A percentile compares a stretch with the other conserved stretches of the same genome.
These are phyloP conservation scores for Blechomonas ayalai DNA, from an alignment of 208 protist genomes.

Conservation along the genomic window DNA sequence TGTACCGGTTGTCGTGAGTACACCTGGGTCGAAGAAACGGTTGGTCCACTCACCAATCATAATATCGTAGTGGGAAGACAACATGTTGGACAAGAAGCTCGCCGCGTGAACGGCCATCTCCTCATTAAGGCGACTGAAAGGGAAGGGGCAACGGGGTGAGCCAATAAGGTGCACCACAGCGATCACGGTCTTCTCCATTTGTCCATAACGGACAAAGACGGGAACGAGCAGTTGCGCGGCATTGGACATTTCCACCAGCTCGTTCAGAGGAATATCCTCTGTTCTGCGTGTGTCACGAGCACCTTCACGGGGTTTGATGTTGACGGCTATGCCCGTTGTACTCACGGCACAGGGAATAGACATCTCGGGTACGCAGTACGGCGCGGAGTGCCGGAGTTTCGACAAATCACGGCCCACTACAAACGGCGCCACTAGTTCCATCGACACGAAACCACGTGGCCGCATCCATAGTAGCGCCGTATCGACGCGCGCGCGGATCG, in stretches of 20 bases:
- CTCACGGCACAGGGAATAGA: constrained; percentile 66
- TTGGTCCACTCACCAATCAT: constrained; percentile 86
- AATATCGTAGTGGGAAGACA: constrained; percentile 74
- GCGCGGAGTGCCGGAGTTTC: constrained; percentile 53
- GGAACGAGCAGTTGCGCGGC: constrained; percentile 76
- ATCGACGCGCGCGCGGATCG: constrained; percentile 60
- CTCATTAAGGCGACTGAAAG: constrained; percentile 81
- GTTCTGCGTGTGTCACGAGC: constrained; percentile 10
- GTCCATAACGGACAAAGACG: constrained; percentile 52
- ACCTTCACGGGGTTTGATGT: constrained; percentile 45
- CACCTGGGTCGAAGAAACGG: constrained; percentile 69
- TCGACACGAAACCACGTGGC: constrained; percentile 53
- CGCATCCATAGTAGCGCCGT: constrained; percentile 77
- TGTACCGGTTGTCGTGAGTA: constrained; percentile 39
- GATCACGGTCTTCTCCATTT: constrained; percentile 16
- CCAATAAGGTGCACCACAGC: constrained; percentile 81
- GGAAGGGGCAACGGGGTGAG: constrained; percentile 55
- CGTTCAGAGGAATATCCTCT: constrained; percentile 40
- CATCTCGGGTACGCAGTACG: constrained; percentile 65
- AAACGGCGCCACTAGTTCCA: constrained; percentile 83
- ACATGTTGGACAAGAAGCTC: constrained; percentile 55
- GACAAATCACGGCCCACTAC: constrained; percentile 67
- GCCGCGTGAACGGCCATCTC: constrained; percentile 62
- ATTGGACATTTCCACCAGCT: constrained; percentile 67
- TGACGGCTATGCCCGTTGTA: constrained; percentile 71